These are phyloP conservation scores for Cladosporium colombiae DNA, from an alignment of 2,329 filamentous ascomycete genomes.

Conservation along the genomic window DNA sequence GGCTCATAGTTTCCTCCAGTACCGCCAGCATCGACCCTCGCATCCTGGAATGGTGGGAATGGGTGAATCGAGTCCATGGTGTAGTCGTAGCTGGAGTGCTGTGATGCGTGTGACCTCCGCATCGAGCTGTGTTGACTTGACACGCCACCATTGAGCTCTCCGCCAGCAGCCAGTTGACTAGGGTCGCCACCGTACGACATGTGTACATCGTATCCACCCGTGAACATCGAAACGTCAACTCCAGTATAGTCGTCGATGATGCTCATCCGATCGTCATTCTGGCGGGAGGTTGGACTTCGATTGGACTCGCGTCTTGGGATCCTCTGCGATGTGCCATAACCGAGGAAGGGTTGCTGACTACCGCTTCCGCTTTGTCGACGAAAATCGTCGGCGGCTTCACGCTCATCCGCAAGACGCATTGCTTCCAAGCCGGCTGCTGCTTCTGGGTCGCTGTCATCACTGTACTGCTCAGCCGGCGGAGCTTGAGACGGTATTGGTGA, in stretches of 20 bases:
- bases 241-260: slow-evolving; percentile 68
- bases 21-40: slow-evolving; percentile 80
- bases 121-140: slow-evolving; percentile 49
- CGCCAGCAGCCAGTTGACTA: slow-evolving; percentile 41
- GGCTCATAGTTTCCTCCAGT: slow-evolving; percentile 88
- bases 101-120: slow-evolving; percentile 46
- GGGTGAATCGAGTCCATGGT: slow-evolving; percentile 55
- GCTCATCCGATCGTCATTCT: slow-evolving; percentile 50
- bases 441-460: slow-evolving; percentile 84
- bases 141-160: slow-evolving; percentile 36
- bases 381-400: slow-evolving; percentile 63
- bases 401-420: slow-evolving; percentile 78
- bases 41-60: slow-evolving; percentile 60
- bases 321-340: slow-evolving; percentile 40
- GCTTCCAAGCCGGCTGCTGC: slow-evolving; percentile 81
- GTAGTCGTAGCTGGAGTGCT: slow-evolving; percentile 42
- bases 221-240: slow-evolving; percentile 73
- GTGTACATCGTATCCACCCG: slow-evolving; percentile 67
- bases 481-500: slow-evolving; percentile 47
- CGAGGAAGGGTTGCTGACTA: slow-evolving; percentile 51
- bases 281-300: slow-evolving; percentile 22
- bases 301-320: slow-evolving; percentile 34
- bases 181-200: slow-evolving; percentile 62
- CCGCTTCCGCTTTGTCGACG: slow-evolving; percentile 61
- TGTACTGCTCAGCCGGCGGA: slow-evolving; percentile 50